Evolutionary conservation across 1,284 basidiomycete species (phyloP).

Genomic region (Dichomitus squalens): DNA sequence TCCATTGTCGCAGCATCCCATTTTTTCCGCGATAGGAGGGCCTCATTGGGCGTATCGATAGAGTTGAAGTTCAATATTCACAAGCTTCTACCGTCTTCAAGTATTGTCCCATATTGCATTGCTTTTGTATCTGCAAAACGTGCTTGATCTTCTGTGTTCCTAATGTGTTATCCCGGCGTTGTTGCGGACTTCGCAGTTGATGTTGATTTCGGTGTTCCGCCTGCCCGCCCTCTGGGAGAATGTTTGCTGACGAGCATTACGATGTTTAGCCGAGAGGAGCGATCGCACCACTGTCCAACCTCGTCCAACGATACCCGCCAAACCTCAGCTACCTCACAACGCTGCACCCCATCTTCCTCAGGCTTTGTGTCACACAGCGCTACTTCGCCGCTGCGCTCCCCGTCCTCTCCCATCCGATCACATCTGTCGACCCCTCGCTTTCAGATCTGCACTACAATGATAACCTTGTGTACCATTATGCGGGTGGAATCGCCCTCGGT

Average conservation of each 20-base stretch:
- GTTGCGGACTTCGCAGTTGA: no score
- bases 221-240: not conserved
- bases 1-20: no score
- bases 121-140: no score
- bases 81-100: no score
- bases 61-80: no score
- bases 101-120: no score
- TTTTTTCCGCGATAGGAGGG: no score
- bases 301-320: conserved; percentile 64
- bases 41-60: no score
- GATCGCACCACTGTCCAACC: conserved; percentile 56
- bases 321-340: conserved; percentile 62
- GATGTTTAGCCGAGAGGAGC: conserved; percentile 36
- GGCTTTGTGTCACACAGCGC: conserved; percentile 47
- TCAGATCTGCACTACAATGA: conserved; percentile 72
- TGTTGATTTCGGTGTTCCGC: not conserved
- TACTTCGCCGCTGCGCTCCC: conserved; percentile 59
- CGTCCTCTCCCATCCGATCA: conserved; percentile 59
- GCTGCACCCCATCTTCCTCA: conserved; percentile 62
- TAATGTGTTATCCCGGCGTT: no score
- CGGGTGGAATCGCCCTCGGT: conserved; percentile 65
- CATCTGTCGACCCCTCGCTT: conserved; percentile 52
- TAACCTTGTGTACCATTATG: conserved; percentile 78
- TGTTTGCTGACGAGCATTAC: not conserved
- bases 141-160: no score